Base-by-base conservation (phyloP, 2,329 filamentous ascomycete species). In the Penicillium sp. region DNA sequence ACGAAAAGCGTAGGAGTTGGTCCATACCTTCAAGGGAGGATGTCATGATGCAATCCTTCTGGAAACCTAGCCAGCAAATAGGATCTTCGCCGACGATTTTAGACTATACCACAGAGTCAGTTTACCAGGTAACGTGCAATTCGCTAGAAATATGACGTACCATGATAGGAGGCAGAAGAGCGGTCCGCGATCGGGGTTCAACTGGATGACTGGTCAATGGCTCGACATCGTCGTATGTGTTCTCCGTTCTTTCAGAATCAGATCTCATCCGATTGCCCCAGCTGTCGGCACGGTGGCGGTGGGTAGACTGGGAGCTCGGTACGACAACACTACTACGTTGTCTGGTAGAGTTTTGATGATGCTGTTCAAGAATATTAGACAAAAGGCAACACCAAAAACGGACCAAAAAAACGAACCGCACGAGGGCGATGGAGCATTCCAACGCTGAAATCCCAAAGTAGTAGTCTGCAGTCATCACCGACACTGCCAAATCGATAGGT, bases 401-500 rank as follows among this genome's bases (percentile, higher is more conserved):
- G 37, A 31, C 2, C 20, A 66, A 50, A 22, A 61, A 54, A 41
- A 83, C 89, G 69, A 78, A 92, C 89, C 63, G 85, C 88, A 76
- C 93, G 93, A 20, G 94, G 93, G 57, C 92, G 84, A 73, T 95
- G 90, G 66, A 99, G 81, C 93, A 97, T 97, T 65, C 92, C 92
- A 41, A 96, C 91, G 62, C 88, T 96, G 72, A 99, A 99, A 77
- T 99, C 94, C 94, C 94, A 99, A 12, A 99, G 79, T 56, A 96
- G 85, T 18, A 99, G 79, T 54, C 92, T 83, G 66, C 92, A 90
- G 71, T 99, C 94, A 70, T 97, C 93, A 14, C 93, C 94, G 1
- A 99, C 93, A 67, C 91, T 96, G 27, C 94, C 94, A 67, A 99
- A 96, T 1, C 94, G 85, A 75, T 99, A 99, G 66, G 91, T 97